These are phyloP conservation scores for Diaporthe citriasiana DNA, from an alignment of 2,329 filamentous ascomycete species.

Conservation along the genomic window DNA sequence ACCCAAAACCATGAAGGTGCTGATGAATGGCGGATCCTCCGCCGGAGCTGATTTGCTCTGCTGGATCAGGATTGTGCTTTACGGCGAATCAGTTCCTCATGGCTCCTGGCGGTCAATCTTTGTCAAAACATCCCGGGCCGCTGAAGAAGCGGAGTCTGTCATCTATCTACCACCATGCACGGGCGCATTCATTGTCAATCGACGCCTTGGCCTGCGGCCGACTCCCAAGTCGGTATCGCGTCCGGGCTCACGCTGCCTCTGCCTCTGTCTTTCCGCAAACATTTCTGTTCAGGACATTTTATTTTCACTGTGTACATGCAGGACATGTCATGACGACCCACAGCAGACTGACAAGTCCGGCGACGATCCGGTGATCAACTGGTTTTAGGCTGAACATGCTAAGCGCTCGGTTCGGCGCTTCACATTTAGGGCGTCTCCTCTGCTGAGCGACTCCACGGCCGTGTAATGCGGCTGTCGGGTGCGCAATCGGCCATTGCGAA, in stretches of 20 bases:
- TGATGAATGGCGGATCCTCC: background rate
- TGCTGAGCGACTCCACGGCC: background rate
- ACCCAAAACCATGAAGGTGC: constrained; percentile 18
- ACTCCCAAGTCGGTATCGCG: constrained; percentile 6
- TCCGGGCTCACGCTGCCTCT: background rate
- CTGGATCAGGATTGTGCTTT: background rate
- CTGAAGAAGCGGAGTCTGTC: background rate
- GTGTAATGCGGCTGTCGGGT: background rate
- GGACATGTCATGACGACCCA: constrained; percentile 19
- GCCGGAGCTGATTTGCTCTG: constrained; percentile 1
- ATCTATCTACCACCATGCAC: background rate
- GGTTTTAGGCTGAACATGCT: constrained; percentile 16
- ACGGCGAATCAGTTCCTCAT: constrained; percentile 1
- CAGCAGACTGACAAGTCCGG: background rate
- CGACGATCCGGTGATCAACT: background rate
- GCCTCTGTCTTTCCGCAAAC: constrained; percentile 13
- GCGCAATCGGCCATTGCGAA: background rate
- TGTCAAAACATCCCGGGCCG: background rate
- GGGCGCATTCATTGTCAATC: constrained; percentile 10
- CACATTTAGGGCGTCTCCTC: background rate
- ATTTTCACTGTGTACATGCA: background rate
- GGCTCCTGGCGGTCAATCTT: constrained; percentile 3
- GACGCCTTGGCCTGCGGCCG: background rate
- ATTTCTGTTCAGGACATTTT: background rate
- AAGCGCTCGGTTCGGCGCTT: constrained; percentile 2